Conservation (phyloP, 345 rosid species). For the Lumnitzera littorea region DNA sequence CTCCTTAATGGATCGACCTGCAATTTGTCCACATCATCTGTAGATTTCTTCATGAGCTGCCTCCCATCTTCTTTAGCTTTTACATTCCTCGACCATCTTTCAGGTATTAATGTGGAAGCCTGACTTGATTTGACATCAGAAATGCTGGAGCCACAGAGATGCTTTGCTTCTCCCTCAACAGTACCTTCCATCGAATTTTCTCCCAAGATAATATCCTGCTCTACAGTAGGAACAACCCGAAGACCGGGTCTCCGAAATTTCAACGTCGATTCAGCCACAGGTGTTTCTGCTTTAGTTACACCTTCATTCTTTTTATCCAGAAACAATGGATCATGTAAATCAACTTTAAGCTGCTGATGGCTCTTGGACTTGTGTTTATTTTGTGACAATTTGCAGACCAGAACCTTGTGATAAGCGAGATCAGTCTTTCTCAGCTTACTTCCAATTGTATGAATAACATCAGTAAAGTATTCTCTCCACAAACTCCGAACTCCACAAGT, state of each 20-base stretch:
- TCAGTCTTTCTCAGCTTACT: conserved; percentile 9
- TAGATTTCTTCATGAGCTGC: not conserved
- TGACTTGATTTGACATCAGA: too few species aligned
- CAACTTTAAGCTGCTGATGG: conserved; percentile 5
- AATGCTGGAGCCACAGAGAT: too few species aligned
- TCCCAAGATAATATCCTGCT: too few species aligned
- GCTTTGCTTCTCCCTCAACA: too few species aligned
- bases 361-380: conserved; percentile 9
- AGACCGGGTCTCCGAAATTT: too few species aligned
- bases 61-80: conserved; percentile 7
- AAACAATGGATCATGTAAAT: conserved; percentile 10
- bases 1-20: conserved; percentile 5
- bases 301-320: conserved; percentile 3
- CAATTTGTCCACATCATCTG: conserved; percentile 6
- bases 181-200: too few species aligned
- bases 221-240: too few species aligned
- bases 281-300: not conserved
- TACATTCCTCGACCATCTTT: conserved; percentile 4
- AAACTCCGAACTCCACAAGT: conserved; percentile 21
- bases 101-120: not conserved
- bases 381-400: conserved; percentile 11
- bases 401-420: conserved; percentile 14
- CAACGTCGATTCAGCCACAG: too few species aligned
- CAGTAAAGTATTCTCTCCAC: conserved; percentile 29
- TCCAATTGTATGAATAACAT: conserved; percentile 17